phyloP scores from a whole-genome alignment of 352 stramenopile species.

The Globisporangium lucens region DNA sequence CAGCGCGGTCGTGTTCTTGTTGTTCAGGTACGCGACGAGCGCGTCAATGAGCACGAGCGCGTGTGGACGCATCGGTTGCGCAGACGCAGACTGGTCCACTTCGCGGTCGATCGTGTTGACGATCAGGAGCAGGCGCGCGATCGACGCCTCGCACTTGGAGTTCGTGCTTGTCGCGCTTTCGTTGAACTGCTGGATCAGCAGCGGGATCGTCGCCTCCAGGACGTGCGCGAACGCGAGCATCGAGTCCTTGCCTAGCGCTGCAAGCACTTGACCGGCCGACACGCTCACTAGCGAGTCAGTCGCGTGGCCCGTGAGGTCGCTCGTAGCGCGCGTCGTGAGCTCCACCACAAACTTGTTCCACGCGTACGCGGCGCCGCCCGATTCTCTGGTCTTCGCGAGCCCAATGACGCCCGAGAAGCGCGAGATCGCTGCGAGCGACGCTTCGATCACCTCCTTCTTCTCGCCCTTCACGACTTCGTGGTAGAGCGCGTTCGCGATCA shows the following conservation, averaged over 20 bases:
- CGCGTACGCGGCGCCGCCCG: constrained; percentile 58
- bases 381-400: constrained; percentile 51
- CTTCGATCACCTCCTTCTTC: constrained; percentile 75
- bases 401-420: constrained; percentile 62
- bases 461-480: constrained; percentile 83
- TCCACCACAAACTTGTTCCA: constrained; percentile 87
- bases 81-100: constrained; percentile 68
- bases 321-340: constrained; percentile 56
- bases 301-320: constrained; percentile 68
- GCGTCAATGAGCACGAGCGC: constrained; percentile 52
- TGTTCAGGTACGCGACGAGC: constrained; percentile 53
- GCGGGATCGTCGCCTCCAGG: constrained; percentile 51
- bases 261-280: constrained; percentile 67
- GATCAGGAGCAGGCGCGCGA: constrained; percentile 62
- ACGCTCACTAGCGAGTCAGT: constrained; percentile 78
- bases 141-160: constrained; percentile 65
- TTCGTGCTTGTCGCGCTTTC: constrained; percentile 38
- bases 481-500: constrained; percentile 66
- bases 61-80: constrained; percentile 75
- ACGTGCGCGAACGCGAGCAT: constrained; percentile 67
- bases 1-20: constrained; percentile 20
- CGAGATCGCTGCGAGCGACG: constrained; percentile 58
- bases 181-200: constrained; percentile 65
- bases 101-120: constrained; percentile 83
- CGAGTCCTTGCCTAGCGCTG: constrained; percentile 64